Evolutionary conservation across 768 basidiomycete species (phyloP), one percentile per base, ranked within the genome.

Genomic region (Macrolepiota fuliginosa): DNA sequence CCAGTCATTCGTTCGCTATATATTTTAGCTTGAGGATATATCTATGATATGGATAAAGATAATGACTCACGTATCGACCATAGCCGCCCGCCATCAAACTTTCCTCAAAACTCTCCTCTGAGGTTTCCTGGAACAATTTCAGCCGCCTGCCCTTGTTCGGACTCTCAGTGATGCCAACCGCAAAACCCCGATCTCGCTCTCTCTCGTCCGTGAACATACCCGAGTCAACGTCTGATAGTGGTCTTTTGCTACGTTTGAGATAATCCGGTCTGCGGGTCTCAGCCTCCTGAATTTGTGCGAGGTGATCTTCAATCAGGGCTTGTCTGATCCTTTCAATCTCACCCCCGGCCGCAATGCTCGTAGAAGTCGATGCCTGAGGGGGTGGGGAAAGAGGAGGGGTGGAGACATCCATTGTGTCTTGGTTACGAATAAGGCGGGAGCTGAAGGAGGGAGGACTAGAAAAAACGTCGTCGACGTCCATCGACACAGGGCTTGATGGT

Each of bases 81-180:
- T 92, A 92, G 7, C 91, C 90, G 32, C 90, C 89, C 19, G 89
- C 90, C 83, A 91, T 90, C 45, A 92, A 71, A 66, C 89, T 89
- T 73, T 92, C 90, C 67, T 92, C 91, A 66, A 92, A 92, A 67
- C 90, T 92, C 72, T 90, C 89, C 50, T 90, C 89, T 3, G 88
- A 89, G 0, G 90, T 91, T 73, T 91, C 89, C 70, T 91, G 90
- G 71, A 92, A 92, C 42, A 93, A 72, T 65, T 85, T 87, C 37
- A 92, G 75, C 54, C 90, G 79, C 60, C 91, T 78, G 1, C 91
- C 91, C 73, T 88, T 91, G 58, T 78, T 71, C 0, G 91, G 90
- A 66, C 84, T 91, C 64, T 88, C 85, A 65, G 81, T 81, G 27
- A 92, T 85, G 15, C 89, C 89, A 32, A 90, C 74, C 35, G 75